These are phyloP conservation scores for Hanseniaspora taiwanica DNA, from an alignment of 805 yeast genomes.

Conservation along the genomic window DNA sequence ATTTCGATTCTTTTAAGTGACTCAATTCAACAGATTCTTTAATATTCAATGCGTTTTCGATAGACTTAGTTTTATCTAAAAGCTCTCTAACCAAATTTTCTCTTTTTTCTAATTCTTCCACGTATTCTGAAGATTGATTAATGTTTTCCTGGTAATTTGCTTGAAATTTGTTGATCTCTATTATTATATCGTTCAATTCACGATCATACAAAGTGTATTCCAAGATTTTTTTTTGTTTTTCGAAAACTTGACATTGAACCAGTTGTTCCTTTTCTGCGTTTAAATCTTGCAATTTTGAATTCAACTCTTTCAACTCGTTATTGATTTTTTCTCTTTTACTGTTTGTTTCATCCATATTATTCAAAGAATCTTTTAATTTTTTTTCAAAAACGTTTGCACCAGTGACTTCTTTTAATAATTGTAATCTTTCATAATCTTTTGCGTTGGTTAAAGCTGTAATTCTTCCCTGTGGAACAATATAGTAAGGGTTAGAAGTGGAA, in stretches of 20 bases:
- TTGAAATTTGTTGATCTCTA: slow-evolving; percentile 48
- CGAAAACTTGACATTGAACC: slow-evolving; percentile 52
- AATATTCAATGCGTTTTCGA: slow-evolving; percentile 37
- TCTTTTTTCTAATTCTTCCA: slow-evolving; percentile 45
- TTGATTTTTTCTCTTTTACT: slow-evolving; percentile 59
- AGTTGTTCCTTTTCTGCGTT: slow-evolving; percentile 70
- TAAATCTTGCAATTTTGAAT: slow-evolving; percentile 61
- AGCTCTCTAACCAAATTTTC: slow-evolving; percentile 38
- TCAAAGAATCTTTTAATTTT: slow-evolving; percentile 62
- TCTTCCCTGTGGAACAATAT: slow-evolving; percentile 93
- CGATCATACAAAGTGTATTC: slow-evolving; percentile 70
- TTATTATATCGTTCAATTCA: slow-evolving; percentile 51
- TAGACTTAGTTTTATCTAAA: slow-evolving; percentile 31
- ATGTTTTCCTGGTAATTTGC: slow-evolving; percentile 38
- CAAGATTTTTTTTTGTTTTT: slow-evolving; percentile 50
- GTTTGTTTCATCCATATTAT: slow-evolving; percentile 65
- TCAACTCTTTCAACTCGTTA: slow-evolving; percentile 57
- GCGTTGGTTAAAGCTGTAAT: slow-evolving; percentile 83
- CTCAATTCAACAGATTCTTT: slow-evolving; percentile 33
- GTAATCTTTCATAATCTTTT: slow-evolving; percentile 68
- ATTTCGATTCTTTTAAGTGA: slow-evolving; percentile 27
- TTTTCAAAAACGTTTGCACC: slow-evolving; percentile 88
- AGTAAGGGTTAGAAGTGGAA: slow-evolving; percentile 80
- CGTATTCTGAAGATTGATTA: slow-evolving; percentile 38
- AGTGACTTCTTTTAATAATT: slow-evolving; percentile 77